These are phyloP conservation scores for Lepidopterella palustris DNA, from an alignment of 495 filamentous ascomycete genomes.

Conservation along the genomic window DNA sequence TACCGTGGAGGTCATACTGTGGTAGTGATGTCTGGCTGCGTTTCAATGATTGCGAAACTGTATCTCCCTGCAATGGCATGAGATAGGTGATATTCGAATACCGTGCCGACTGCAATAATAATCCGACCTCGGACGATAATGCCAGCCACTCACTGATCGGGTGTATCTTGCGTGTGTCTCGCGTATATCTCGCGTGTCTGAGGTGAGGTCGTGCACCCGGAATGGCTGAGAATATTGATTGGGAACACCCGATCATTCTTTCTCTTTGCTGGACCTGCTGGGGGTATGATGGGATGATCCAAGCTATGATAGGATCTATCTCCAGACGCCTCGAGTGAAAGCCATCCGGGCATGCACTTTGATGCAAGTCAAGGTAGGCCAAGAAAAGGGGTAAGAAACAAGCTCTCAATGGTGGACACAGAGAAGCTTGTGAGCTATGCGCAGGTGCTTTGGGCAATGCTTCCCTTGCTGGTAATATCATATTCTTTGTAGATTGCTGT, in stretches of 20 bases:
- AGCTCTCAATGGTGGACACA: background rate
- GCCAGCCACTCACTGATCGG: background rate
- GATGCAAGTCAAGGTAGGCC: background rate
- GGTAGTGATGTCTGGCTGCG: background rate
- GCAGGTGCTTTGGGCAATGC: background rate
- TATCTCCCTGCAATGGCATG: background rate
- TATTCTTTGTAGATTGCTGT: no score
- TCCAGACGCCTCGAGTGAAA: background rate
- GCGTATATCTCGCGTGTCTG: background rate
- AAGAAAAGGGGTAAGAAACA: background rate
- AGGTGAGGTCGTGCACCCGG: background rate
- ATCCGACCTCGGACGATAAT: conserved; percentile 4
- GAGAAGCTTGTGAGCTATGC: background rate
- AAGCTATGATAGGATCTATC: background rate
- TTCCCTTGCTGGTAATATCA: no score
- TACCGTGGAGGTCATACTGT: background rate
- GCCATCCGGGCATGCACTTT: background rate
- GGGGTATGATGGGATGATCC: background rate
- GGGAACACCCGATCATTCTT: background rate
- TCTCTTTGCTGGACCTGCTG: background rate
- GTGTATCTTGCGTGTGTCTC: background rate
- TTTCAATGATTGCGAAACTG: background rate
- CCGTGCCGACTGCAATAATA: background rate
- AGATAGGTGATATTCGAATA: background rate
- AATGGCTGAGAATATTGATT: background rate